Percentiles rank a stretch among this genome's conserved stretches.
These are phyloP conservation scores for Prunus fruticosa DNA, from an alignment of 306 rosid genomes.

Conservation along the genomic window DNA sequence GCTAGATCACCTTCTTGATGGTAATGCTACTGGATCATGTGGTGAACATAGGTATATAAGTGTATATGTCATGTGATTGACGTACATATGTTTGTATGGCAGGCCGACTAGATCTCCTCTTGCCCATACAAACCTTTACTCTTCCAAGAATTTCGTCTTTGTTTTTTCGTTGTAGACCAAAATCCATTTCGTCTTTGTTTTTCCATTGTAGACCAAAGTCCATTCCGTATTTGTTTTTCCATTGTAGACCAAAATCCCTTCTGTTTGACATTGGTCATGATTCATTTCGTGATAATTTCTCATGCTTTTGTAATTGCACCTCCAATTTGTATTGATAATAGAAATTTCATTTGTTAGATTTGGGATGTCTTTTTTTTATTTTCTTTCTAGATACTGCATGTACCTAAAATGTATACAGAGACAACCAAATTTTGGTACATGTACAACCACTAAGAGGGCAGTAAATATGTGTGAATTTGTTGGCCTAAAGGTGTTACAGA, in stretches of 20 bases:
- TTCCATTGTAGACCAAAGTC: neutral
- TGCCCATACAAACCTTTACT: slow-evolving; percentile 5
- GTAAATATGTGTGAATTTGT: neutral
- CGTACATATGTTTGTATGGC: slow-evolving; percentile 36
- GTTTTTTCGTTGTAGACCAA: slow-evolving; percentile 3
- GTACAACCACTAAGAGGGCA: neutral
- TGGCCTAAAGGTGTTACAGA: neutral
- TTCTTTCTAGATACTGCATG: neutral
- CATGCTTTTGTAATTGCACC: slow-evolving; percentile 9
- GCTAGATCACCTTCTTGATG: slow-evolving; percentile 31
- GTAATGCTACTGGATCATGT: slow-evolving; percentile 13
- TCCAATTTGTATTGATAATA: slow-evolving; percentile 8
- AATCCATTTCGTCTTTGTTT: neutral
- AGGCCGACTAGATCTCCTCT: slow-evolving; percentile 9
- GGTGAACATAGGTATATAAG: slow-evolving; percentile 17
- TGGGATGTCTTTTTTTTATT: neutral
- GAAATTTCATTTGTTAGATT: neutral
- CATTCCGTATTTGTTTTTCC: neutral
- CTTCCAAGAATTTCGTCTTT: slow-evolving; percentile 22
- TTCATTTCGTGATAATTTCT: neutral
- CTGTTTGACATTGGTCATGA: neutral
- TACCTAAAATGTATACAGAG: neutral
- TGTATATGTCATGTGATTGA: slow-evolving; percentile 33
- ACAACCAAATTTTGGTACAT: neutral
- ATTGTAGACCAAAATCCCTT: neutral